Conservation (phyloP, 495 filamentous ascomycete genomes). For the Hapsidospora chrysogenum region DNA sequence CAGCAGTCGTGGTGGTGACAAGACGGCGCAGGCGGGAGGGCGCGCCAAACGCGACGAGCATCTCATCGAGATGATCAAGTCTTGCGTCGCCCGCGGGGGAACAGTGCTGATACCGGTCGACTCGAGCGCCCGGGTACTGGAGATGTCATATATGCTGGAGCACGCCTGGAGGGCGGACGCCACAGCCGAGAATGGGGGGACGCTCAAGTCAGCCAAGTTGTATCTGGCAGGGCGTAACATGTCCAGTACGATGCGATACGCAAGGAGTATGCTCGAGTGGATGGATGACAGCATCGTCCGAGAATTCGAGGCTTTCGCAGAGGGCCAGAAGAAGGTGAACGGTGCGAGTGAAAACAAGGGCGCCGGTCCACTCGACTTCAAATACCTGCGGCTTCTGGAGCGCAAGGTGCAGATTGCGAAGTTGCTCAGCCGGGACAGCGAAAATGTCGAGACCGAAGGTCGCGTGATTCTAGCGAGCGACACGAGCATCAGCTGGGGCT, state of each 20-base stretch:
- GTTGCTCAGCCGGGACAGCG: conserved; percentile 23
- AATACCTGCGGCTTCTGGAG: conserved; percentile 66
- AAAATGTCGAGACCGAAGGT: conserved; percentile 21
- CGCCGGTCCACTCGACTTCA: conserved; percentile 77
- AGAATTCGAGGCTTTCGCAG: conserved; percentile 71
- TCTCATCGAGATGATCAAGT: conserved; percentile 66
- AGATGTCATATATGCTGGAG: conserved; percentile 82
- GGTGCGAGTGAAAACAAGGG: conserved; percentile 25
- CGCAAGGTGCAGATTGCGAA: conserved; percentile 55
- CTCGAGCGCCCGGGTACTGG: conserved; percentile 84
- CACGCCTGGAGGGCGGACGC: conserved; percentile 64
- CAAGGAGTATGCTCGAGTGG: conserved; percentile 95
- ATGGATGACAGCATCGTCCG: conserved; percentile 89
- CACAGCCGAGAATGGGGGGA: conserved; percentile 34
- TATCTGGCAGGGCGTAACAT: conserved; percentile 73
- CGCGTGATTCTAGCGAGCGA: conserved; percentile 88
- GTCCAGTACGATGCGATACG: conserved; percentile 68
- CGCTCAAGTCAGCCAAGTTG: conserved; percentile 50
- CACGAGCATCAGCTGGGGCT: conserved; percentile 83
- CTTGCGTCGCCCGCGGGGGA: conserved; percentile 60
- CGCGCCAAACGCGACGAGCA: conserved; percentile 70
- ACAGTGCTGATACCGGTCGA: conserved; percentile 93
- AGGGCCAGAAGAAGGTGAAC: conserved; percentile 26
- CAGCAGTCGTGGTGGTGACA: conserved; percentile 65
- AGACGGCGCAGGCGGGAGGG: conserved; percentile 49